Conservation (phyloP, 1,284 basidiomycete species). For the Cryptococcus depauperatus region DNA sequence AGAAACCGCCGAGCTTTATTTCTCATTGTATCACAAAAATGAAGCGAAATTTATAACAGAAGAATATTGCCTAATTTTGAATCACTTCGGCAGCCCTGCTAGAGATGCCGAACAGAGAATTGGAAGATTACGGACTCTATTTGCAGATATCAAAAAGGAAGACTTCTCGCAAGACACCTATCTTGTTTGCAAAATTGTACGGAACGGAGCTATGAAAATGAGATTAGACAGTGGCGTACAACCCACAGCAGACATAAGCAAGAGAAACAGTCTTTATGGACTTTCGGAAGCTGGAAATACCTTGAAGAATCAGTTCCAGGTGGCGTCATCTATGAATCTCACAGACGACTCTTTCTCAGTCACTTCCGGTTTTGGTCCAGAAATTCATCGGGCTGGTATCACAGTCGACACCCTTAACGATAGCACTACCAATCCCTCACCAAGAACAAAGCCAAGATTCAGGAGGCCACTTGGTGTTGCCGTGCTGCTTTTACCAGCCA, state of each 20-base stretch:
- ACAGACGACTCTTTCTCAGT: conserved; percentile 41
- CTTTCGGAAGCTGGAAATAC: conserved; percentile 7
- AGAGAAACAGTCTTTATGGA: conserved; percentile 11
- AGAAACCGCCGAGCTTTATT: conserved; percentile 86
- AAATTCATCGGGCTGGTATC: conserved; percentile 23
- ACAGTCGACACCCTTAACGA: conserved; percentile 18
- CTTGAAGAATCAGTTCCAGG: conserved; percentile 8
- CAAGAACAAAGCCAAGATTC: conserved; percentile 44
- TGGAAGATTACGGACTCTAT: conserved; percentile 67
- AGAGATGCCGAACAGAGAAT: conserved; percentile 53
- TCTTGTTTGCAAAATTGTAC: conserved; percentile 81
- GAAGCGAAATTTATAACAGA: conserved; percentile 82
- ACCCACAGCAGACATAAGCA: neutral
- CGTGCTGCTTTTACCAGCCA: conserved; percentile 72
- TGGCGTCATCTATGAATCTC: conserved; percentile 17
- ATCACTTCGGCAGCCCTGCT: conserved; percentile 80
- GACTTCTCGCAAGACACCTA: conserved; percentile 79
- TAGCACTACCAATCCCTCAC: conserved; percentile 8
- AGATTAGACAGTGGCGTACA: neutral
- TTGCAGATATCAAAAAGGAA: conserved; percentile 74
- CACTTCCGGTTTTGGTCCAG: conserved; percentile 30
- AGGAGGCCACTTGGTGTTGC: conserved; percentile 91
- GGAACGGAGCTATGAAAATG: conserved; percentile 78
- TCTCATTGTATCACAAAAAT: conserved; percentile 82
- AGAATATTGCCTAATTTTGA: conserved; percentile 82